Conservation (phyloP, 768 basidiomycete species). For the Russula earlei region DNA sequence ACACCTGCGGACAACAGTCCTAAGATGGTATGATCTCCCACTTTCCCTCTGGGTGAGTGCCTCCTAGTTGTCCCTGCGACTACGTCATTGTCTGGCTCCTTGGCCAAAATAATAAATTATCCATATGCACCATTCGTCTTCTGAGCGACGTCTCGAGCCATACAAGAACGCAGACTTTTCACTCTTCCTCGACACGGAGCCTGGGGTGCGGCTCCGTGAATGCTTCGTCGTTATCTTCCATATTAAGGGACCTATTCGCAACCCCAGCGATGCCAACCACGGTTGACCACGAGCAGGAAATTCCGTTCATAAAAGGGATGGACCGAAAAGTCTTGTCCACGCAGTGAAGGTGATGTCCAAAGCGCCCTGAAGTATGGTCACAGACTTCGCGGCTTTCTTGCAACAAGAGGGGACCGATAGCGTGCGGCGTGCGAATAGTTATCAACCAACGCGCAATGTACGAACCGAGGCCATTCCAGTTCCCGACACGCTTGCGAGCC, state of each 20-base stretch:
- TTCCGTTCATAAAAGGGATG: neutral
- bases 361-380: neutral
- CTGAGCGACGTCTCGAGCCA: neutral
- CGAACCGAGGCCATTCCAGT: neutral
- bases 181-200: neutral
- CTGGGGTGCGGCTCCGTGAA: too few species aligned
- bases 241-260: neutral
- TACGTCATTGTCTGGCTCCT: neutral
- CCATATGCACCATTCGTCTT: neutral
- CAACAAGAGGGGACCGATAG: too few species aligned
- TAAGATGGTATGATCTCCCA: neutral
- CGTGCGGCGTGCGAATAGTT: neutral
- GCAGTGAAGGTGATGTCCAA: neutral
- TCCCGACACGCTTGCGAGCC: neutral
- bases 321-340: neutral
- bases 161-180: neutral
- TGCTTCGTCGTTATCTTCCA: too few species aligned
- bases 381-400: too few species aligned
- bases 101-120: slow-evolving; percentile 1
- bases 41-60: slow-evolving; percentile 6
- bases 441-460: neutral
- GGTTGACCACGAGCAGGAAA: neutral
- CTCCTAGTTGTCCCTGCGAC: neutral
- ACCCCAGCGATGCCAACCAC: neutral
- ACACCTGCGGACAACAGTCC: neutral